Conservation (phyloP, 2,329 filamentous ascomycete species). For the Decorospora gaudefroyi region DNA sequence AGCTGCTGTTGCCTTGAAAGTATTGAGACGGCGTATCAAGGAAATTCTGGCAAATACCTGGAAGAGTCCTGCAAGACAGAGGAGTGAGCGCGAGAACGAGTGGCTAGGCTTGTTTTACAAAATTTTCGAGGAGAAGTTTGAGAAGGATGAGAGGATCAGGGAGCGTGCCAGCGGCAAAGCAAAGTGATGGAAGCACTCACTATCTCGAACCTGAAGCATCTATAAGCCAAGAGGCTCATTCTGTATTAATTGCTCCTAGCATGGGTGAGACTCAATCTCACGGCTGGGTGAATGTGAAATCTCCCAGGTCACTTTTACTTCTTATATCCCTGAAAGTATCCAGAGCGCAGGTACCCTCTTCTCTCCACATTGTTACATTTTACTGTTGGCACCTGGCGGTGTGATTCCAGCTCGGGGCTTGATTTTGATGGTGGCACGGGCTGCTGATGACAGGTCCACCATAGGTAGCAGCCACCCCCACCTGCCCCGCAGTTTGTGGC, state of each 20-base stretch:
- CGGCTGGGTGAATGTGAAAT: too few species aligned
- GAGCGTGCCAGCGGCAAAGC: constrained; percentile 36
- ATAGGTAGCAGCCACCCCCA: constrained; percentile 14
- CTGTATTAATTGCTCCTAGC: too few species aligned
- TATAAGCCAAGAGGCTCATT: too few species aligned
- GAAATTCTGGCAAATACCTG: constrained; percentile 76
- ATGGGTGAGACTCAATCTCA: too few species aligned
- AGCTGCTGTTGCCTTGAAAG: constrained; percentile 85
- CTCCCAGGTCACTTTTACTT: too few species aligned
- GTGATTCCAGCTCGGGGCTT: too few species aligned
- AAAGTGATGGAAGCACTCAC: constrained; percentile 32
- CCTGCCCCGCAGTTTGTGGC: constrained; percentile 14
- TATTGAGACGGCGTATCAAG: constrained; percentile 70
- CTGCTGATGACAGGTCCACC: too few species aligned
- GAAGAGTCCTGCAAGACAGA: constrained; percentile 54
- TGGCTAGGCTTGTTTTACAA: constrained; percentile 49
- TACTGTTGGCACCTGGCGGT: too few species aligned
- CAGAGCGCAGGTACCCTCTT: too few species aligned
- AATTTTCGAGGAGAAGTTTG: constrained; percentile 38
- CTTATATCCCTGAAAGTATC: too few species aligned
- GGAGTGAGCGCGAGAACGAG: constrained; percentile 48
- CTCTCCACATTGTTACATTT: too few species aligned
- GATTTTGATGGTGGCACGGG: too few species aligned
- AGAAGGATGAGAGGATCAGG: constrained; percentile 41
- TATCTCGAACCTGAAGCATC: background rate